phyloP scores from a whole-genome alignment of 1,139 yeast species.

The Debaryomyces nepalensis region DNA sequence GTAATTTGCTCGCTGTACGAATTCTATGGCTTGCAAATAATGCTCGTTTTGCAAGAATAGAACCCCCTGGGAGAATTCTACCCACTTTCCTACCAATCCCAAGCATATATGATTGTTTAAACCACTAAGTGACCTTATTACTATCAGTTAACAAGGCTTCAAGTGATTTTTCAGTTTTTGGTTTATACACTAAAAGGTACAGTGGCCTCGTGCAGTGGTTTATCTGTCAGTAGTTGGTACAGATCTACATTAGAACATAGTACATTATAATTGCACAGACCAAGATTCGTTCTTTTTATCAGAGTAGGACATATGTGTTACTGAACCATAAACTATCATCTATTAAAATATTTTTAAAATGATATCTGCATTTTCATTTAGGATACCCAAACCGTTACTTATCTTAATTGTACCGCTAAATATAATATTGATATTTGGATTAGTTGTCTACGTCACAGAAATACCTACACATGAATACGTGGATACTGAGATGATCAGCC shows the following conservation, averaged over 20 bases:
- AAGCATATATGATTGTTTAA: slow-evolving; percentile 1
- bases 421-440: slow-evolving; percentile 16
- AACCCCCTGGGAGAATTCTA: neutral
- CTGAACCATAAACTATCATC: neutral
- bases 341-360: slow-evolving; percentile 11
- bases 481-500: slow-evolving; percentile 6
- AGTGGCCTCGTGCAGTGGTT: neutral
- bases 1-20: slow-evolving; percentile 20
- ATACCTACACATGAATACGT: slow-evolving; percentile 9
- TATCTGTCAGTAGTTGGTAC: slow-evolving; percentile 1
- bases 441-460: slow-evolving; percentile 9
- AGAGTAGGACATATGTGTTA: slow-evolving; percentile 2
- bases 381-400: slow-evolving; percentile 17
- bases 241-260: too few relatives aligned
- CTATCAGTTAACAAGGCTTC: neutral
- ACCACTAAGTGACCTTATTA: neutral
- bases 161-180: slow-evolving; percentile 5
- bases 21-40: neutral
- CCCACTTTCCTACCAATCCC: slow-evolving; percentile 1
- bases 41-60: neutral
- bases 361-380: slow-evolving; percentile 25
- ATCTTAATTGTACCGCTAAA: slow-evolving; percentile 17
- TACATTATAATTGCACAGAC: too few relatives aligned
- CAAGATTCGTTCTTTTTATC: too few relatives aligned
- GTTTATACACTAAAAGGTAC: slow-evolving; percentile 4